These are phyloP conservation scores for Lecanicillium sp. DNA, from an alignment of 2,329 filamentous ascomycete species.

Conservation along the genomic window DNA sequence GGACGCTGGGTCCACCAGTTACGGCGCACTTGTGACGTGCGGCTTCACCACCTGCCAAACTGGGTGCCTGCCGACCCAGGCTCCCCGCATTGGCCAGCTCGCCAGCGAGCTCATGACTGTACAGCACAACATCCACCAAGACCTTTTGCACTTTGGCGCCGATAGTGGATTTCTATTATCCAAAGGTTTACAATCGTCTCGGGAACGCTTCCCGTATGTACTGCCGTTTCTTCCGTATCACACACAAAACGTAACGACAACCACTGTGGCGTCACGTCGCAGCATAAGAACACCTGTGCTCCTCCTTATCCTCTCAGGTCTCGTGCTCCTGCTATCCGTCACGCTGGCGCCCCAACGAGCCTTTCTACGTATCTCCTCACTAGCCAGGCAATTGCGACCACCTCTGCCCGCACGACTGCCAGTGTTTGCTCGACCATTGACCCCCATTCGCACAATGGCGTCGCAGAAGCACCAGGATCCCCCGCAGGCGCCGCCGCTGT, in stretches of 20 bases:
- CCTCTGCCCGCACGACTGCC: conserved; percentile 20
- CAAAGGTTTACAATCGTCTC: neutral
- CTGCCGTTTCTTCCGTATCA: neutral
- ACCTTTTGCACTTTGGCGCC: no score
- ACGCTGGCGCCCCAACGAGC: conserved; percentile 61
- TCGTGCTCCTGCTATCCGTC: conserved; percentile 51
- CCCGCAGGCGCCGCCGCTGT: conserved; percentile 70
- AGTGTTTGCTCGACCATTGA: conserved; percentile 29
- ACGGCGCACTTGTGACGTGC: no score
- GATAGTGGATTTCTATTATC: conserved; percentile 6
- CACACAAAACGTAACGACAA: neutral
- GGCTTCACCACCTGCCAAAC: no score
- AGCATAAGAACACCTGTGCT: conserved; percentile 19
- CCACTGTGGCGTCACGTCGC: conserved; percentile 10
- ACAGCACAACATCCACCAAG: no score
- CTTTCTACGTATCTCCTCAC: conserved; percentile 47
- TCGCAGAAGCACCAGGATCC: conserved; percentile 62
- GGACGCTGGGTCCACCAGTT: no score
- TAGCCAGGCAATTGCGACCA: conserved; percentile 48
- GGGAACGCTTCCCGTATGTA: neutral
- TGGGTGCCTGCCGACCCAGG: no score
- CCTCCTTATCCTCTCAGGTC: conserved; percentile 38
- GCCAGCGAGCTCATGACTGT: no score
- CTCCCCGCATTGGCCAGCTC: no score
- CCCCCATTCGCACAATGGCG: conserved; percentile 49